These are phyloP conservation scores for Sporothrix brunneoviolacea DNA, from an alignment of 2,329 filamentous ascomycete genomes.

Conservation along the genomic window DNA sequence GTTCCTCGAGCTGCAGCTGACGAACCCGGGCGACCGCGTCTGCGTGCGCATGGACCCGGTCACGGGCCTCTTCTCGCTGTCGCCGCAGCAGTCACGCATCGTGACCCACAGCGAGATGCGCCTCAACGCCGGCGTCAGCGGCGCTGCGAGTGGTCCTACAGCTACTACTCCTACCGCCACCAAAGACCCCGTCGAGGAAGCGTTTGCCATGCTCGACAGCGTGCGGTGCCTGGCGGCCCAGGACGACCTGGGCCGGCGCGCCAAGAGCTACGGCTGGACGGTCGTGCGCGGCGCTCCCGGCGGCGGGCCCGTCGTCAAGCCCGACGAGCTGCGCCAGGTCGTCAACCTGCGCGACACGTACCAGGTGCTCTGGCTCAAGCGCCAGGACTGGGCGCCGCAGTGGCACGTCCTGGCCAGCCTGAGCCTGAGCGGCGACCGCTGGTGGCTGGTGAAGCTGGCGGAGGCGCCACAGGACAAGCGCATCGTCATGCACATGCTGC, in stretches of 20 bases:
- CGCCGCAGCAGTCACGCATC: slow-evolving; percentile 54
- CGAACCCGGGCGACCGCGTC: slow-evolving; percentile 47
- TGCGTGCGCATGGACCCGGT: slow-evolving; percentile 66
- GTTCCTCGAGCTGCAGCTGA: slow-evolving; percentile 61
- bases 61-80: slow-evolving; percentile 68
- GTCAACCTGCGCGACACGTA: slow-evolving; percentile 58
- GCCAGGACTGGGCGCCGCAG: slow-evolving; percentile 58
- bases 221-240: slow-evolving; percentile 56
- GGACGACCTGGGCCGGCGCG: slow-evolving; percentile 54
- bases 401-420: slow-evolving; percentile 70
- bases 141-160: no score
- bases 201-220: slow-evolving; percentile 49
- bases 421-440: slow-evolving; percentile 66
- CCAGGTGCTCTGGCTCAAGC: slow-evolving; percentile 62
- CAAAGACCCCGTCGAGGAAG: slow-evolving; percentile 51
- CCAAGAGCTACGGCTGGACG: slow-evolving; percentile 60
- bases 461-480: slow-evolving; percentile 26
- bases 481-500: slow-evolving; percentile 16
- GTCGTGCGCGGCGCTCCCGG: slow-evolving; percentile 35
- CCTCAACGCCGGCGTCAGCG: slow-evolving; percentile 50
- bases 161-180: no score
- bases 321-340: slow-evolving; percentile 50
- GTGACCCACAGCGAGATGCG: slow-evolving; percentile 54
- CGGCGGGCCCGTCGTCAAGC: slow-evolving; percentile 32
- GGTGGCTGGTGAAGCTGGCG: slow-evolving; percentile 67